Base-by-base conservation (phyloP, 2,329 filamentous ascomycete species). In the Plenodomus biglobosus region DNA sequence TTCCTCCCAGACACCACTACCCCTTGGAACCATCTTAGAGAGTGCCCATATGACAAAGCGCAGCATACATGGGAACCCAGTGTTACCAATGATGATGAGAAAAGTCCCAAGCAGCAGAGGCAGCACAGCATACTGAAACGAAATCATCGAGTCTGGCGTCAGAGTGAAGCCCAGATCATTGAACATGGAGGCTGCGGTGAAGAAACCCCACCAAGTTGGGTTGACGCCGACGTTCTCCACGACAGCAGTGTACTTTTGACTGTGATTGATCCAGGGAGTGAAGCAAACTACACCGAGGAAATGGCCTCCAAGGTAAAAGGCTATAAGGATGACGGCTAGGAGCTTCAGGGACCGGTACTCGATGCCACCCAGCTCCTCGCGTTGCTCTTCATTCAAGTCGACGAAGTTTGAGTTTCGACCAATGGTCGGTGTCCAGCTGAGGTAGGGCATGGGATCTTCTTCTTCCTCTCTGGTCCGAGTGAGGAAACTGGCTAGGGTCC, bases 111-210 rank as follows among this genome's bases (percentile, higher is more conserved):
- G 68, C 18, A 96, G 76, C 38, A 97, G 77, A 0, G 87, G 85
- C 60, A 90, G 87, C 6, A 87, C 77, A 1, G 90, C 89, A 8
- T 77, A 81, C 59, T 90, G 85, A 70, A 97, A 97, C 0, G 90
- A 92, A 36, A 85, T 81, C 91, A 99, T 96, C 59, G 91, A 96
- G 73, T 97, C 89, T 0, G 92, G 87, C 0, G 91, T 97, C 56
- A 99, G 76, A 1, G 92, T 92, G 61, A 91, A 92, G 10, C 94
- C 94, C n/a, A 97, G 75, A 75, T 99, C 92, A 73, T 92, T 96
- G 73, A 99, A 96, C 46, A 91, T 82, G 35, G 91, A 94, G 40
- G 85, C 90, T 13, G 91, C 76, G 0, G 90, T 96, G 74, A 92
- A 99, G 59, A 99, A 84, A 0, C 84, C 91, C 88, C 94, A 99